Evolutionary conservation across 1,284 basidiomycete genomes (phyloP).

Genomic region (Pseudozyma pruni): DNA sequence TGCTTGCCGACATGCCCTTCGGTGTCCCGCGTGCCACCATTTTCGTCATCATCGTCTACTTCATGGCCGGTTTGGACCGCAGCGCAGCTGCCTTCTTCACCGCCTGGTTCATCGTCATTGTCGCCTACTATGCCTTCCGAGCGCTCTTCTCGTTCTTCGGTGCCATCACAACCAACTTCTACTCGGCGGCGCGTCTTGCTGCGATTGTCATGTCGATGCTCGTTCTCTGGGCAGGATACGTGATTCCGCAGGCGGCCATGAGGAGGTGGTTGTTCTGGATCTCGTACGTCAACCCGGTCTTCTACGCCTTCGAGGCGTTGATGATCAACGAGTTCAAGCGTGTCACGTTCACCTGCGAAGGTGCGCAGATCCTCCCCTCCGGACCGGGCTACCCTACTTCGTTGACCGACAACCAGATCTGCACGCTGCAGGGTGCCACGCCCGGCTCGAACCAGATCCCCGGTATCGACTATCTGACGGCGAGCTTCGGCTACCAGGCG

Average conservation of each 20-base stretch:
- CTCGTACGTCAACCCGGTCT: conserved; percentile 68
- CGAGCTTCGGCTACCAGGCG: conserved; percentile 76
- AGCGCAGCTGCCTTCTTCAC: conserved; percentile 66
- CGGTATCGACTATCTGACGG: conserved; percentile 71
- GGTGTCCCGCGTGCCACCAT: conserved; percentile 68
- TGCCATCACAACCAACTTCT: conserved; percentile 50
- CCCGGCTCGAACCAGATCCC: conserved; percentile 69
- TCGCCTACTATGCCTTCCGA: conserved; percentile 58
- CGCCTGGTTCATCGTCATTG: conserved; percentile 72
- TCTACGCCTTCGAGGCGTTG: conserved; percentile 82
- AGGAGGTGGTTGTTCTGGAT: conserved; percentile 87
- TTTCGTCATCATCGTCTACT: conserved; percentile 69
- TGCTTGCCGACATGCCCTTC: conserved; percentile 68
- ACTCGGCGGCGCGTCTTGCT: conserved; percentile 54
- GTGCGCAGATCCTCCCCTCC: conserved; percentile 39
- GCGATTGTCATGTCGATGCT: conserved; percentile 55
- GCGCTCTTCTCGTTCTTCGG: conserved; percentile 57
- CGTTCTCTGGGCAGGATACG: conserved; percentile 59
- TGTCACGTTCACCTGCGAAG: conserved; percentile 49
- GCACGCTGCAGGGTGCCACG: conserved; percentile 69
- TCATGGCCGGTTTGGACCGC: conserved; percentile 53
- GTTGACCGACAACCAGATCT: conserved; percentile 65
- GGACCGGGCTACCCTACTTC: conserved; percentile 37
- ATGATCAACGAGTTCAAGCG: conserved; percentile 70
- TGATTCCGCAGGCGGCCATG: conserved; percentile 72